Percentiles rank a stretch among this genome's conserved stretches.
Evolutionary conservation across 108 stramenopile genomes (phyloP).

Genomic region (Epipyxis sp.): DNA sequence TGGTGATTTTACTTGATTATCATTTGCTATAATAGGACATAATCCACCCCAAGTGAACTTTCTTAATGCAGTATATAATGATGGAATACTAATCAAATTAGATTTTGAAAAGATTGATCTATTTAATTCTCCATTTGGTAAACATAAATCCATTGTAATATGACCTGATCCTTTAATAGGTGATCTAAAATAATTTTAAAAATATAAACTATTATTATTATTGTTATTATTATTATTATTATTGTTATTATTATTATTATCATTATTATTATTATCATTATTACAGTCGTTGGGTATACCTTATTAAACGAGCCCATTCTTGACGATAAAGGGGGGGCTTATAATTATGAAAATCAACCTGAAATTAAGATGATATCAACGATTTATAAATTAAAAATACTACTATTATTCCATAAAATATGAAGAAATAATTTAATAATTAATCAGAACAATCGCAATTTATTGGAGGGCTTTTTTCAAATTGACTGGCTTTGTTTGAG

Average conservation of each 20-base stretch:
- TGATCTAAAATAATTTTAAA: neutral
- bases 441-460: neutral
- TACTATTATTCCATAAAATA: neutral
- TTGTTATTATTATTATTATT: too few relatives aligned
- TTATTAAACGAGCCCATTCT: constrained; percentile 15
- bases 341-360: constrained; percentile 5
- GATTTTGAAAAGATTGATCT: neutral
- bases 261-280: neutral
- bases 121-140: neutral
- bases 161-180: constrained; percentile 16
- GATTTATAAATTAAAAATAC: neutral
- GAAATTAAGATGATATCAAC: neutral
- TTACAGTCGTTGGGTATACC: neutral
- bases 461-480: neutral
- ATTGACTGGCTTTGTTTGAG: neutral
- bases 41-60: constrained; percentile 23
- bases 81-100: neutral
- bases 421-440: neutral
- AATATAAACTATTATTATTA: neutral
- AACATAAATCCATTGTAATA: constrained; percentile 16
- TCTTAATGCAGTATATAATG: constrained; percentile 7
- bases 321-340: neutral
- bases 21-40: neutral
- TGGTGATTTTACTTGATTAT: neutral
- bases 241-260: too few relatives aligned